A percentile compares a stretch with the other conserved stretches of the same genome.
These are phyloP conservation scores for Corylus heterophylla DNA, from an alignment of 306 rosid genomes.

Conservation along the genomic window DNA sequence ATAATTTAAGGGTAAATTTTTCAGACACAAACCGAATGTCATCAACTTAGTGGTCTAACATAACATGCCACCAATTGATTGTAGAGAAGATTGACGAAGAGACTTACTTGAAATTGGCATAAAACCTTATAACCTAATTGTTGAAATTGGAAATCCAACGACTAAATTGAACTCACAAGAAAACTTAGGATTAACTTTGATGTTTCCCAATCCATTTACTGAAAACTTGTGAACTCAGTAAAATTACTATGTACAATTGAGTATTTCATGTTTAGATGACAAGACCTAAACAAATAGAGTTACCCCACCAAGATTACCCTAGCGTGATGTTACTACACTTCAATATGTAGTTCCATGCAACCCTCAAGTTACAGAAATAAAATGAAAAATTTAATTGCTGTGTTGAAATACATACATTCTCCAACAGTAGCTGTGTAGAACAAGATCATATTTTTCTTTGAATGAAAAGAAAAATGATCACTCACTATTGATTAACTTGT, in stretches of 20 bases:
- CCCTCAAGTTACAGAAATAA: background rate
- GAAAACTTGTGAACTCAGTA: background rate
- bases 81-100: too few species aligned
- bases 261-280: background rate
- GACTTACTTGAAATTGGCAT: too few species aligned
- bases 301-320: background rate
- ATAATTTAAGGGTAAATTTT: too few species aligned
- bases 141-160: too few species aligned
- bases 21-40: too few species aligned
- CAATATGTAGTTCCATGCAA: background rate
- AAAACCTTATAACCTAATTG: too few species aligned
- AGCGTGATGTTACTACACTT: background rate
- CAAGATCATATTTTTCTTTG: too few species aligned
- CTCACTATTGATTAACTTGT: background rate
- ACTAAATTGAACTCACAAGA: too few species aligned
- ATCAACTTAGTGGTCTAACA: too few species aligned
- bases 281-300: background rate
- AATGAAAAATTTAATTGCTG: background rate
- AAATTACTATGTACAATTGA: background rate
- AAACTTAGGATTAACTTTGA: background rate
- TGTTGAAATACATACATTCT: background rate
- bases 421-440: too few species aligned
- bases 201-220: background rate
- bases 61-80: too few species aligned
- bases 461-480: background rate